Evolutionary conservation across 2,329 filamentous ascomycete genomes (phyloP).

Genomic region (Trichoderma sp.): DNA sequence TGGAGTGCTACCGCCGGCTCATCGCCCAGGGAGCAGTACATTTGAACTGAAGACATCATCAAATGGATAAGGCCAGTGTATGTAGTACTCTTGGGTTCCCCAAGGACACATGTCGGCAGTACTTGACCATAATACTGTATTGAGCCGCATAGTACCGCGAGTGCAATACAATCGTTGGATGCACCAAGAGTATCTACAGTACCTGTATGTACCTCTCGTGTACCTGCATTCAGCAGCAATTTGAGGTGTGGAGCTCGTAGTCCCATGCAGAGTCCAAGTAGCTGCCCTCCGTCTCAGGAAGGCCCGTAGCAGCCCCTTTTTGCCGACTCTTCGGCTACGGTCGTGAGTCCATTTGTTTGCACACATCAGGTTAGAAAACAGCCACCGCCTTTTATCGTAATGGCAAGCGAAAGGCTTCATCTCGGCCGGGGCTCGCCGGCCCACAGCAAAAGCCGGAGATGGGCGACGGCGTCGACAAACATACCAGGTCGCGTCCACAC

Average conservation of each 20-base stretch:
- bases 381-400: slow-evolving; percentile 6
- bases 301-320: slow-evolving; percentile 2
- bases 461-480: background rate
- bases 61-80: background rate
- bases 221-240: background rate
- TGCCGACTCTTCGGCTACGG: background rate
- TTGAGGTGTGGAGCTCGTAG: background rate
- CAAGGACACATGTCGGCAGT: background rate
- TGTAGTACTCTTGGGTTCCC: background rate
- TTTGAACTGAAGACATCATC: background rate
- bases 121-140: background rate
- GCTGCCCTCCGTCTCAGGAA: background rate
- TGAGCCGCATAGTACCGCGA: background rate
- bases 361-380: background rate
- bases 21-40: background rate
- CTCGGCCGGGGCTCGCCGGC: background rate
- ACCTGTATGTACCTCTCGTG: background rate
- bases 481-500: background rate
- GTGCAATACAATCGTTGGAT: background rate
- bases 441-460: slow-evolving; percentile 6
- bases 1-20: background rate
- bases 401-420: background rate
- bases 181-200: too few relatives aligned
- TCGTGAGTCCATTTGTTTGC: background rate
- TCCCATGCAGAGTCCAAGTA: background rate